Evolutionary conservation across 2,329 filamentous ascomycete species (phyloP).

Genomic region (Aspergillus fischeri): DNA sequence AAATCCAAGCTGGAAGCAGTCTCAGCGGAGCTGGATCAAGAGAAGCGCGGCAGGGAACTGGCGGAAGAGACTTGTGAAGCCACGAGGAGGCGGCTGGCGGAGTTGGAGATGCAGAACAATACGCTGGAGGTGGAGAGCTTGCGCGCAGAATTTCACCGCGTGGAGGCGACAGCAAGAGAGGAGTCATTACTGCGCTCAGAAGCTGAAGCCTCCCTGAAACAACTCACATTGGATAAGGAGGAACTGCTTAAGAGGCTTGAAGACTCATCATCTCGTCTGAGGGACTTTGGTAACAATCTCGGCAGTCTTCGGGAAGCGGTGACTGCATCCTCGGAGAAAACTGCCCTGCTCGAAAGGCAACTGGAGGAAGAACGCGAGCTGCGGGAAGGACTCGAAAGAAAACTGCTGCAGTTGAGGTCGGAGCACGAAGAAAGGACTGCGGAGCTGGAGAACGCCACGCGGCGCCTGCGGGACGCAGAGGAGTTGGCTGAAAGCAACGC

Average conservation of each 20-base stretch:
- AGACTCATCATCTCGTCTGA: conserved; percentile 61
- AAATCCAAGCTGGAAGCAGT: conserved; percentile 69
- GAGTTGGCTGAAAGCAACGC: conserved; percentile 84
- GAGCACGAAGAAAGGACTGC: conserved; percentile 77
- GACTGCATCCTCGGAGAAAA: conserved; percentile 72
- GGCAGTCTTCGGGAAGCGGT: conserved; percentile 74
- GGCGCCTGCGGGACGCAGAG: conserved; percentile 78
- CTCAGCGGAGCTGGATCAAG: conserved; percentile 69
- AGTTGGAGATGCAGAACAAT: conserved; percentile 79
- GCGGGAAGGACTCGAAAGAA: conserved; percentile 70
- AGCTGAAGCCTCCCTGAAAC: conserved; percentile 66
- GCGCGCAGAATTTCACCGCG: conserved; percentile 76
- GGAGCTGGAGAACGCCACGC: conserved; percentile 70
- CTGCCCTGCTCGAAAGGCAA: conserved; percentile 70
- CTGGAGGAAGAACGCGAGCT: conserved; percentile 72
- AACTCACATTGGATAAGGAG: conserved; percentile 81
- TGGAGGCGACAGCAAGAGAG: conserved; percentile 73
- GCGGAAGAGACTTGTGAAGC: conserved; percentile 84
- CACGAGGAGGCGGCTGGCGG: conserved; percentile 74
- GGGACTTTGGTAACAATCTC: conserved; percentile 68
- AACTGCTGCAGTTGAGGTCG: conserved; percentile 68
- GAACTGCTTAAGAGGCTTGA: conserved; percentile 68
- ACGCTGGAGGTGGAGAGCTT: conserved; percentile 80
- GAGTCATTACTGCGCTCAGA: conserved; percentile 75
- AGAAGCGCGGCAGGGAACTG: conserved; percentile 73